Evolutionary conservation across 495 filamentous ascomycete species (phyloP), one percentile per base, ranked within the genome.

Genomic region (Chaetomium cochliodes): DNA sequence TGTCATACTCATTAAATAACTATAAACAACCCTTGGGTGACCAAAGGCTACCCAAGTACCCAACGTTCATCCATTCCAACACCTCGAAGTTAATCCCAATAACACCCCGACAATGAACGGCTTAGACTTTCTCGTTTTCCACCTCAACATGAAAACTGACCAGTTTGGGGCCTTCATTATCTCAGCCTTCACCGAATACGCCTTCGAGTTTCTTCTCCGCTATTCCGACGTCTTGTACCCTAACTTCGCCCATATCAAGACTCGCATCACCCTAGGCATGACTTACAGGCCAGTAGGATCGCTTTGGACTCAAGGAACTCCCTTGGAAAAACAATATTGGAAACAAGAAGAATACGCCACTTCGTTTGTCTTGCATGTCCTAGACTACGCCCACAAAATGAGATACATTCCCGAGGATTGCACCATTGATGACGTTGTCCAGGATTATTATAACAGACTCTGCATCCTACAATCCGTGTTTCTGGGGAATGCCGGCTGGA

Each of bases 331-430:
- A 16, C 16, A 25, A 2, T 9, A 0, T 16, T 44, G 37, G 60
- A 25, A 51, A 11, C 60, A 55, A n/a, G 60, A 63, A 0, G 60
- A 56, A 23, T 51, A 63, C n/a, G 60, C 60, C 16, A 16, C 60
- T 11, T 2, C 41, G 16, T 56, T 63, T 39, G 51, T 63, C 9
- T 33, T 55, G 25, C 23, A 39, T 11, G 51, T 63, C 6, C 39
- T 63, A 23, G 39, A 37, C 0, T 46, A 55, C 41, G 12, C 46
- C 3, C 9, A 20, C 51, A 1, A 9, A 0, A 1, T 12, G 25
- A 39, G 39, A 9, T 4, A 54, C 5, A 22, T 20, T 5, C 6
- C 25, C 6, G 1, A 44, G 2, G 41, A 23, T 3, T 46, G 22
- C 18, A 2, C 11, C 12, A 25, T 23, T 4, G 23, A 42, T 9